These are phyloP conservation scores for Beauveria scarabaeidicola DNA, from an alignment of 2,329 filamentous ascomycete genomes.

Conservation along the genomic window DNA sequence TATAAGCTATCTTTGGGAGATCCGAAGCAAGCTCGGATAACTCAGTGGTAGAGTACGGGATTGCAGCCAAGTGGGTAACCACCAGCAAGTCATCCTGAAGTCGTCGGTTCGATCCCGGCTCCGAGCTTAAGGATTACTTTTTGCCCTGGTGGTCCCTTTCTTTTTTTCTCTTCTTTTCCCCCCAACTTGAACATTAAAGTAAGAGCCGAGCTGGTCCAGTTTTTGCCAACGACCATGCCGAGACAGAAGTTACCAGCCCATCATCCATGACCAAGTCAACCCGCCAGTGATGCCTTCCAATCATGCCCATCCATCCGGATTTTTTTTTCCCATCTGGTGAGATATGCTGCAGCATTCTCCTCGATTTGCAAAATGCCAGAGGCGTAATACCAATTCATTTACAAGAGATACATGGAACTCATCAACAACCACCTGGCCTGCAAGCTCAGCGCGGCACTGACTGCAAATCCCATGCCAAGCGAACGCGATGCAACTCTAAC, in stretches of 20 bases:
- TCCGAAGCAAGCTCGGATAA: conserved; percentile 3
- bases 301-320: too few species aligned
- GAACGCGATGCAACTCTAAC: not conserved
- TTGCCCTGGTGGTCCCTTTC: not conserved
- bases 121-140: not conserved
- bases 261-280: too few species aligned
- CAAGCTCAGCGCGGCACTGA: not conserved
- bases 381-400: too few species aligned
- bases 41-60: conserved; percentile 12
- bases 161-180: not conserved
- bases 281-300: too few species aligned
- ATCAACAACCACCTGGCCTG: not conserved
- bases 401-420: too few species aligned
- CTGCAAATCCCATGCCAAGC: not conserved
- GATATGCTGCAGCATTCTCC: too few species aligned
- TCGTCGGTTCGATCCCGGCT: conserved; percentile 11
- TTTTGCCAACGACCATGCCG: too few species aligned
- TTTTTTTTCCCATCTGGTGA: too few species aligned
- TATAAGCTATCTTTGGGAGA: not conserved
- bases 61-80: conserved; percentile 5
- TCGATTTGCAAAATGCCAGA: too few species aligned
- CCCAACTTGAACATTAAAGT: too few species aligned
- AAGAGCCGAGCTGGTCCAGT: too few species aligned
- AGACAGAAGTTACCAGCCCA: too few species aligned
- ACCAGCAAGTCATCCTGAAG: conserved; percentile 14